These are phyloP conservation scores for Begonia fuchsioides DNA, from an alignment of 306 rosid species.

Conservation along the genomic window DNA sequence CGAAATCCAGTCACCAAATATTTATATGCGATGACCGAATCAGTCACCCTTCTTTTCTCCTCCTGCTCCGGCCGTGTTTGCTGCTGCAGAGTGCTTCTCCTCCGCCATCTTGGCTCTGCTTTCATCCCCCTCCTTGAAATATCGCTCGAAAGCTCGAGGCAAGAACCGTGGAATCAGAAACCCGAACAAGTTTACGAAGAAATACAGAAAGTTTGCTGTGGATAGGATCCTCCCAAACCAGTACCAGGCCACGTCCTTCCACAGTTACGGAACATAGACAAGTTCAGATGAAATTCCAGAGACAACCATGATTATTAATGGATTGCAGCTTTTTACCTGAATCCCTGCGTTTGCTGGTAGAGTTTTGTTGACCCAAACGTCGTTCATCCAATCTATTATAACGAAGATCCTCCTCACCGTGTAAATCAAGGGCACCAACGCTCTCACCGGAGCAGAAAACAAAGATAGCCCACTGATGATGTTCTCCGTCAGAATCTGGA, in stretches of 20 bases:
- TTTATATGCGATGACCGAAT: not conserved
- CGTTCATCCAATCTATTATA: conserved; percentile 49
- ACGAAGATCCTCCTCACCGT: conserved; percentile 59
- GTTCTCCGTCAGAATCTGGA: conserved; percentile 66
- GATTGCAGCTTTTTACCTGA: no score
- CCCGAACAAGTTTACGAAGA: conserved; percentile 43
- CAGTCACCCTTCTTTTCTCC: conserved; percentile 24
- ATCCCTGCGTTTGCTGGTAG: conserved; percentile 37
- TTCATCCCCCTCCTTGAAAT: conserved; percentile 46
- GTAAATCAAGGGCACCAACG: conserved; percentile 60
- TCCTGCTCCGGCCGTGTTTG: conserved; percentile 10
- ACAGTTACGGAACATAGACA: not conserved
- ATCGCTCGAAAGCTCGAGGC: conserved; percentile 68
- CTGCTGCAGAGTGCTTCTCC: conserved; percentile 28
- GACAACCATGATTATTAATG: no score
- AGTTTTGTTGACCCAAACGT: conserved; percentile 59
- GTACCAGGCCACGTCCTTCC: conserved; percentile 55
- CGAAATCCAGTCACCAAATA: no score
- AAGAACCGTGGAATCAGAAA: conserved; percentile 68
- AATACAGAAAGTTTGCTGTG: conserved; percentile 35
- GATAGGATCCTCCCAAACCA: conserved; percentile 71
- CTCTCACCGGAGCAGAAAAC: conserved; percentile 69
- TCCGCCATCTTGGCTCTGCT: conserved; percentile 33
- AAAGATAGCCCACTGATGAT: conserved; percentile 50
- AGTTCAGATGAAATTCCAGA: no score